These are phyloP conservation scores for Ophiocordyceps australis DNA, from an alignment of 2,329 filamentous ascomycete species.

Conservation along the genomic window DNA sequence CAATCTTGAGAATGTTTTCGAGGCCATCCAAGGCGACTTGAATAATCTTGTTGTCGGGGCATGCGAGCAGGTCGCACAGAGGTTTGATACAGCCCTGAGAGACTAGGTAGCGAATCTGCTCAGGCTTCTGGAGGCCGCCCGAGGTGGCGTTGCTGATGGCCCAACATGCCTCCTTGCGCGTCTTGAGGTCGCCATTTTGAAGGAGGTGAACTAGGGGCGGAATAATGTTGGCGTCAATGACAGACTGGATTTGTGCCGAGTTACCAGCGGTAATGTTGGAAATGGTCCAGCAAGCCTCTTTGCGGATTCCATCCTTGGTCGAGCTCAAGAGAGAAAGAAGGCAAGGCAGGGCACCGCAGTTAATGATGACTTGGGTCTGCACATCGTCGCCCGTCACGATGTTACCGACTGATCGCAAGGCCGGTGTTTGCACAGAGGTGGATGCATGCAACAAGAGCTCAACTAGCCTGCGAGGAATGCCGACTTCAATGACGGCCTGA, in stretches of 20 bases:
- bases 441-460: conserved; percentile 97
- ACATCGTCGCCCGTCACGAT: conserved; percentile 98
- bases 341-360: conserved; percentile 83
- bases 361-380: conserved; percentile 98
- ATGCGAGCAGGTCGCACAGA: conserved; percentile 82
- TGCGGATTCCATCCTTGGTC: conserved; percentile 95
- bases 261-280: conserved; percentile 98
- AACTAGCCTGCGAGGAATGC: conserved; percentile 87
- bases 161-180: conserved; percentile 98
- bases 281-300: conserved; percentile 99
- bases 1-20: conserved; percentile 99
- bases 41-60: conserved; percentile 99
- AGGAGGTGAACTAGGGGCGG: conserved; percentile 90
- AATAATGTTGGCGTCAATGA: conserved; percentile 94
- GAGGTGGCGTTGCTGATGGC: conserved; percentile 97
- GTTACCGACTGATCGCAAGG: conserved; percentile 91
- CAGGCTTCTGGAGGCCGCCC: conserved; percentile 93
- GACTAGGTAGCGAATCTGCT: conserved; percentile 94
- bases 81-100: conserved; percentile 92
- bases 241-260: conserved; percentile 90
- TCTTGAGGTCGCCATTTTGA: conserved; percentile 96
- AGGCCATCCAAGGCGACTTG: conserved; percentile 94
- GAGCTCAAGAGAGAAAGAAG: conserved; percentile 89
- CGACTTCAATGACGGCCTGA: conserved; percentile 94
- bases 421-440: conserved; percentile 94